Evolutionary conservation across 1,284 basidiomycete genomes (phyloP).

Genomic region (Sporisorium exsertum): DNA sequence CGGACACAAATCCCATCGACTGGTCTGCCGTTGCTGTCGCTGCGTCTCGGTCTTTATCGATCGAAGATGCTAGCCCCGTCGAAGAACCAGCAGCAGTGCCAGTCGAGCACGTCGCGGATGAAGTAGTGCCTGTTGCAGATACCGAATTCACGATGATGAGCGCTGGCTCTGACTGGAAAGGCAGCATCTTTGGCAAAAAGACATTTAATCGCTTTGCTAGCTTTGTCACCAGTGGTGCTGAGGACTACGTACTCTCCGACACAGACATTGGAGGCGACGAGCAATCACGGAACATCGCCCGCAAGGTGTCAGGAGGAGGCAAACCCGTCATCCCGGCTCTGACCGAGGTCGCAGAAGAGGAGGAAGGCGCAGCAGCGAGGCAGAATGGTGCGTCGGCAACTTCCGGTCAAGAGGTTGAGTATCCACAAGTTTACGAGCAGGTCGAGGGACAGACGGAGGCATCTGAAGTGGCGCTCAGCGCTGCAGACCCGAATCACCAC

Average conservation of each 20-base stretch:
- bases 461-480: conserved; percentile 1
- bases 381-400: background rate
- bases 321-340: conserved; percentile 11
- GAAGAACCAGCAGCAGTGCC: background rate
- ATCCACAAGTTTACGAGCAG: background rate
- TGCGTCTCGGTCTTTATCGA: conserved; percentile 2
- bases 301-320: conserved; percentile 38
- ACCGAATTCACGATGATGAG: conserved; percentile 4
- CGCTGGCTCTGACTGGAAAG: conserved; percentile 32
- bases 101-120: background rate
- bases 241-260: conserved; percentile 72
- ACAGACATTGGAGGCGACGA: conserved; percentile 25
- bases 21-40: conserved; percentile 22
- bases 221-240: conserved; percentile 85
- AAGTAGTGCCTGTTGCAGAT: background rate
- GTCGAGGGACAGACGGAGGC: background rate
- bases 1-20: conserved; percentile 20
- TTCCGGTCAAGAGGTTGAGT: background rate
- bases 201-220: conserved; percentile 82
- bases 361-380: conserved; percentile 1
- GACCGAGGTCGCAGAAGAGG: conserved; percentile 23
- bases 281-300: conserved; percentile 24
- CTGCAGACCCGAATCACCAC: conserved; percentile 70
- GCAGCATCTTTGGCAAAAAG: conserved; percentile 77
- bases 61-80: background rate